A percentile compares a stretch with the other conserved stretches of the same genome.
These are phyloP conservation scores for Diutina neorugosa DNA, from an alignment of 1,139 yeast genomes.

Conservation along the genomic window DNA sequence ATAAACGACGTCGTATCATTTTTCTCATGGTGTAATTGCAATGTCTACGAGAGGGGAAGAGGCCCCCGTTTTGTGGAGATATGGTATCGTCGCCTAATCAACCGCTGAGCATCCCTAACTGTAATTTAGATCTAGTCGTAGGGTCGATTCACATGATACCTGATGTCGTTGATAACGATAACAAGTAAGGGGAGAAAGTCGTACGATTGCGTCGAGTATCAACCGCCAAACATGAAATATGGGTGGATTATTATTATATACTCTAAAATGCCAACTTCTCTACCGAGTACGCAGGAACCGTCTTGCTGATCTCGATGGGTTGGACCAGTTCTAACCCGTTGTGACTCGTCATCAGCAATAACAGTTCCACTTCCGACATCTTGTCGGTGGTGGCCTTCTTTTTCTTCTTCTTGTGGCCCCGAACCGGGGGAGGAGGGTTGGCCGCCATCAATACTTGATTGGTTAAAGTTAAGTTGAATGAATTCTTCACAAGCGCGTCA, in stretches of 20 bases:
- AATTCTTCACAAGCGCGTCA: constrained; percentile 34
- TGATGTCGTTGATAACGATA: too few species aligned
- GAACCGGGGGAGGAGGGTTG: constrained; percentile 11
- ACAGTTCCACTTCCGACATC: neutral
- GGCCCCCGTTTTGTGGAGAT: constrained; percentile 25
- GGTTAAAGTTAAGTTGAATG: constrained; percentile 43
- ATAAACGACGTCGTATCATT: too few species aligned
- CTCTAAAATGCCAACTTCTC: constrained; percentile 3
- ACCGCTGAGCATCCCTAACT: constrained; percentile 54
- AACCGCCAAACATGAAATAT: neutral
- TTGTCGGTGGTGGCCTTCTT: constrained; percentile 8
- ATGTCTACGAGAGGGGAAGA: too few species aligned
- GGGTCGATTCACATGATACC: constrained; percentile 34
- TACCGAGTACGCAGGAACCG: neutral
- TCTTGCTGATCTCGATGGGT: neutral
- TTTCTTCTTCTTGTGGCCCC: constrained; percentile 13
- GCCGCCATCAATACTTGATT: constrained; percentile 32
- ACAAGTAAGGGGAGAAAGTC: neutral
- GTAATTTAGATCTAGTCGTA: too few species aligned
- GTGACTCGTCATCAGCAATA: neutral
- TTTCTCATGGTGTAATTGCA: too few species aligned
- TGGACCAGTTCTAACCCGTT: neutral
- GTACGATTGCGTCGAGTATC: neutral
- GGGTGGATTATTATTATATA: neutral
- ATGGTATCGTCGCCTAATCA: constrained; percentile 35